Evolutionary conservation across 2,329 filamentous ascomycete species (phyloP).

Genomic region (Rhinocladiella similis): DNA sequence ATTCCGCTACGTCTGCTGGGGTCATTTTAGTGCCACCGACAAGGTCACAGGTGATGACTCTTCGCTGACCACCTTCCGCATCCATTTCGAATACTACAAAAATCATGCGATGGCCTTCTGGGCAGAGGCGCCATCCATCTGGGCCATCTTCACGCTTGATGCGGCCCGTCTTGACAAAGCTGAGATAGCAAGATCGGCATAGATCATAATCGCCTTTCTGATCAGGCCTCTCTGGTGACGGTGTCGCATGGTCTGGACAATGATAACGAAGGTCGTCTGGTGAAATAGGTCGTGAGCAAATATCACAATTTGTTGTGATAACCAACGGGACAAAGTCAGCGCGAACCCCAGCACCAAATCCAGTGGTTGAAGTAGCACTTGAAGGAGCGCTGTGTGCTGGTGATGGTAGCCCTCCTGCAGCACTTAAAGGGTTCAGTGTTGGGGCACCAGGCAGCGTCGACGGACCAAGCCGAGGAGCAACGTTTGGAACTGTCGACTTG

Average conservation of each 20-base stretch:
- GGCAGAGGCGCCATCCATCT: slow-evolving; percentile 80
- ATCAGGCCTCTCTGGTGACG: slow-evolving; percentile 60
- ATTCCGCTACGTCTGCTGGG: slow-evolving; percentile 51
- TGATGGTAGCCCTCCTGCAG: slow-evolving; percentile 14
- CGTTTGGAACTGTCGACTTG: slow-evolving; percentile 36
- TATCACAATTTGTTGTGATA: slow-evolving; percentile 75
- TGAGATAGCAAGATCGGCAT: slow-evolving; percentile 74
- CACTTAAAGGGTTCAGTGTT: slow-evolving; percentile 17
- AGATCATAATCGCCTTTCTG: slow-evolving; percentile 78
- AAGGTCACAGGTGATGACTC: slow-evolving; percentile 68
- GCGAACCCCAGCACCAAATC: slow-evolving; percentile 7
- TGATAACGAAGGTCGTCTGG: slow-evolving; percentile 72
- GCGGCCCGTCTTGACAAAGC: slow-evolving; percentile 61
- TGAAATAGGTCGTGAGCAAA: slow-evolving; percentile 72
- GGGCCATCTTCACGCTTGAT: slow-evolving; percentile 75
- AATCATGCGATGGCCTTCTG: slow-evolving; percentile 79
- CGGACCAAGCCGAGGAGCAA: neutral
- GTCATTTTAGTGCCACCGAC: slow-evolving; percentile 75
- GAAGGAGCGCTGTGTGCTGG: slow-evolving; percentile 24
- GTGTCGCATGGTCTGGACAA: slow-evolving; percentile 55
- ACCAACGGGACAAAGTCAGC: slow-evolving; percentile 63
- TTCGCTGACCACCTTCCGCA: slow-evolving; percentile 63
- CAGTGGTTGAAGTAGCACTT: slow-evolving; percentile 21
- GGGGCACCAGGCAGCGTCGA: slow-evolving; percentile 2
- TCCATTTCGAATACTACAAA: slow-evolving; percentile 71